Evolutionary conservation across 352 stramenopile species (phyloP).

Genomic region (Plasmopara muralis): DNA sequence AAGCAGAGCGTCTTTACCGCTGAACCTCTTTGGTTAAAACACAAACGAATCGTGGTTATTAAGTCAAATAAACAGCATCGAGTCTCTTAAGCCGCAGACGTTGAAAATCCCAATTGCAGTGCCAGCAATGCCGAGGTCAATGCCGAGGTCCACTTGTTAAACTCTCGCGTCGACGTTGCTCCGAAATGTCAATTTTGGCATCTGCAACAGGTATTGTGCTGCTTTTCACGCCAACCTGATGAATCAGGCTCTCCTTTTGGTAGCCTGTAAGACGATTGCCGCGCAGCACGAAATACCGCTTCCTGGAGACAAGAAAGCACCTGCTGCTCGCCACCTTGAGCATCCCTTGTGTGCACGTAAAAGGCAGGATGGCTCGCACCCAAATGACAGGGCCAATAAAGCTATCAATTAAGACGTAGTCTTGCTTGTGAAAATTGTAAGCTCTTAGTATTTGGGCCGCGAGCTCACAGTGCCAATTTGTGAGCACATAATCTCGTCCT

Average conservation of each 20-base stretch:
- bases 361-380: slow-evolving; percentile 76
- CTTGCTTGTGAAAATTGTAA: no score
- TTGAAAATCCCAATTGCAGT: slow-evolving; percentile 27
- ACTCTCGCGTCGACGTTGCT: slow-evolving; percentile 64
- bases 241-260: slow-evolving; percentile 70
- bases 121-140: no score
- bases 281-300: slow-evolving; percentile 75
- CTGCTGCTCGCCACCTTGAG: slow-evolving; percentile 75
- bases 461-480: no score
- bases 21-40: no score
- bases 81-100: slow-evolving; percentile 35
- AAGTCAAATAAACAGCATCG: slow-evolving; percentile 5
- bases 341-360: slow-evolving; percentile 77
- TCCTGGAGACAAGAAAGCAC: slow-evolving; percentile 77
- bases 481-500: no score
- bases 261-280: slow-evolving; percentile 55
- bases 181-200: slow-evolving; percentile 56
- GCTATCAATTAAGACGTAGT: slow-evolving; percentile 79
- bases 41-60: slow-evolving; percentile 7
- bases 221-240: slow-evolving; percentile 66
- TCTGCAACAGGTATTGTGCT: slow-evolving; percentile 57
- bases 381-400: slow-evolving; percentile 79
- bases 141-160: slow-evolving; percentile 78
- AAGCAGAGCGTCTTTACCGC: no score
- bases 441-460: no score